phyloP scores from a whole-genome alignment of 2,329 filamentous ascomycete species.

The Verticillium albo-atrum region DNA sequence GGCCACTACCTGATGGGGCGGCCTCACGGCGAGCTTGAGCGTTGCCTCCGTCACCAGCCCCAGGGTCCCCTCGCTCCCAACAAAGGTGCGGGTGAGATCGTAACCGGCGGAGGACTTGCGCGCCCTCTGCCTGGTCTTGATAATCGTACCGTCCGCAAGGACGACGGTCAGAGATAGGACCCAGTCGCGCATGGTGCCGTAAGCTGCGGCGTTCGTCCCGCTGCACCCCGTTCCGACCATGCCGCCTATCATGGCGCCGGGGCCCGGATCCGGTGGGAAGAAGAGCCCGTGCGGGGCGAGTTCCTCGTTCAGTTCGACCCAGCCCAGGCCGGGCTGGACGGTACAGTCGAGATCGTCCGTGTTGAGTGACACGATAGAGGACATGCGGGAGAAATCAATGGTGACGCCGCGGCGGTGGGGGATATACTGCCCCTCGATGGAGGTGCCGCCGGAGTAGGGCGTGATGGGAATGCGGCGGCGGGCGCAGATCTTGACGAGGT shows the following conservation, averaged over 20 bases:
- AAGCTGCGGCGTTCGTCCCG: conserved; percentile 79
- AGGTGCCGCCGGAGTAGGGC: conserved; percentile 71
- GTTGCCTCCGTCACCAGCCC: conserved; percentile 76
- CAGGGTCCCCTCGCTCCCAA: conserved; percentile 78
- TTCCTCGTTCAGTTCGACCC: conserved; percentile 72
- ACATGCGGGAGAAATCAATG: conserved; percentile 72
- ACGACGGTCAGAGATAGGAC: conserved; percentile 78
- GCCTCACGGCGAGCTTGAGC: conserved; percentile 69
- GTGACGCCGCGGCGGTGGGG: conserved; percentile 70
- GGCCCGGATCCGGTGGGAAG: conserved; percentile 81
- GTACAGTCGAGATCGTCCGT: conserved; percentile 64
- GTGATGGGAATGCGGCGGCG: conserved; percentile 67
- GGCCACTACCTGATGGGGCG: conserved; percentile 65
- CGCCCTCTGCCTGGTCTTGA: conserved; percentile 74
- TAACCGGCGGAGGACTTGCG: conserved; percentile 80
- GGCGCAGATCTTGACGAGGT: conserved; percentile 74
- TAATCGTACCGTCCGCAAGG: conserved; percentile 73
- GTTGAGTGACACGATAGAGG: conserved; percentile 64
- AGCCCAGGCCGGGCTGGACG: conserved; percentile 71
- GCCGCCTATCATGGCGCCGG: conserved; percentile 79
- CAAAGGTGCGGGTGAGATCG: conserved; percentile 73
- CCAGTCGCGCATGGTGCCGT: conserved; percentile 88
- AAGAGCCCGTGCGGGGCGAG: conserved; percentile 67
- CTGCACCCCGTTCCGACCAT: conserved; percentile 65
- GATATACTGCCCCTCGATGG: conserved; percentile 73